Conservation (phyloP, 176 grass and related monocot species). For the Cocos nucifera region DNA sequence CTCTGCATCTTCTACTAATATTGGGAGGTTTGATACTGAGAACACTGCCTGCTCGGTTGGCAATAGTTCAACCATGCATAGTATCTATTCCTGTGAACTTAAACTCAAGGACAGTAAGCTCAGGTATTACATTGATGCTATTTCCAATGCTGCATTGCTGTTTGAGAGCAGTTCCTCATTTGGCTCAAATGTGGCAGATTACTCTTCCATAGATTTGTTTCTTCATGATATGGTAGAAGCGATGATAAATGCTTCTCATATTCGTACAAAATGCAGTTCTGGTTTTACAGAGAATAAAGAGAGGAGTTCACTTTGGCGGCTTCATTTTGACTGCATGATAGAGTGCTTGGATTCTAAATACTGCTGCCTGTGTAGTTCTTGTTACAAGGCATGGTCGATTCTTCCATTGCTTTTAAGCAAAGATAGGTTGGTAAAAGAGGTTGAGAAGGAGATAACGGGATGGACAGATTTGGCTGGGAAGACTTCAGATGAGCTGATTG, state of each 20-base stretch:
- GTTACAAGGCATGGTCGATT: constrained; percentile 41
- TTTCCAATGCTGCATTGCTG: constrained; percentile 53
- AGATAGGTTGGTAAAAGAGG: constrained; percentile 36
- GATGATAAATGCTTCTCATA: constrained; percentile 15
- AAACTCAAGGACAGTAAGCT: constrained; percentile 20
- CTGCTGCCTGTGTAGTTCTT: constrained; percentile 27
- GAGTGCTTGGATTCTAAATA: constrained; percentile 46
- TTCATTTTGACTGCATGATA: constrained; percentile 31
- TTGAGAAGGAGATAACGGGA: constrained; percentile 32
- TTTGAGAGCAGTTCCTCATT: constrained; percentile 26
- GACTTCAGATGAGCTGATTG: constrained; percentile 33
- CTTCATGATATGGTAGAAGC: constrained; percentile 26
- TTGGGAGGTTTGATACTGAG: background rate
- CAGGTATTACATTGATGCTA: constrained; percentile 1
- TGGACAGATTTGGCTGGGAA: constrained; percentile 22
- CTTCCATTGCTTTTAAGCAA: constrained; percentile 18
- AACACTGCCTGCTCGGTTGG: constrained; percentile 4
- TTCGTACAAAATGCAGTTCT: background rate
- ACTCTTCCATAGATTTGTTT: constrained; percentile 25
- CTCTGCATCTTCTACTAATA: constrained; percentile 1
- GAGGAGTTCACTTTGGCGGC: constrained; percentile 2
- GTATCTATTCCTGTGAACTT: background rate
- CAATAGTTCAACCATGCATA: constrained; percentile 2
- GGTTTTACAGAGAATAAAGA: constrained; percentile 7
- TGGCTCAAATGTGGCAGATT: background rate